Conservation (phyloP, 2,329 filamentous ascomycete species). For the Hymenoscyphus infarciens region DNA sequence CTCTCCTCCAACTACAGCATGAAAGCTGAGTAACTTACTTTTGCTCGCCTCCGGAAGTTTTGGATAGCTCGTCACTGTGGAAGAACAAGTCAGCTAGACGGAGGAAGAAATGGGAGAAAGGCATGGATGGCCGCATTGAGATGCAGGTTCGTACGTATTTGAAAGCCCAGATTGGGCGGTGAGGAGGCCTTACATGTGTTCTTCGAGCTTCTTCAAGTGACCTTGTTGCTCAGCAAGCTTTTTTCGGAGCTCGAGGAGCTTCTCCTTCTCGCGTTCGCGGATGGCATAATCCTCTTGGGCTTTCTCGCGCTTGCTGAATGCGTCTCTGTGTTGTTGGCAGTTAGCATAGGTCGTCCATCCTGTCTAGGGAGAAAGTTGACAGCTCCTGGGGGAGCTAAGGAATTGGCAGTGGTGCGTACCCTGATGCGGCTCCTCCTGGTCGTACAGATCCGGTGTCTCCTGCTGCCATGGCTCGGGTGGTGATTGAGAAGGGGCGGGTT, state of each 20-base stretch:
- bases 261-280: slow-evolving; percentile 82
- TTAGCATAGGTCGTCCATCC: background rate
- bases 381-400: background rate
- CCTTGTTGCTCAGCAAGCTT: slow-evolving; percentile 73
- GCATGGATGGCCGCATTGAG: background rate
- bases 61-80: slow-evolving; percentile 71
- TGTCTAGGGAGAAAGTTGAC: background rate
- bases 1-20: slow-evolving; percentile 1
- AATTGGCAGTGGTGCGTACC: slow-evolving; percentile 19
- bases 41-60: slow-evolving; percentile 49
- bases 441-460: slow-evolving; percentile 51
- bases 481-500: slow-evolving; percentile 50
- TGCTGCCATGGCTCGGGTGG: slow-evolving; percentile 52
- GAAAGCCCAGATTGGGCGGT: background rate
- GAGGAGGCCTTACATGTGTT: slow-evolving; percentile 69
- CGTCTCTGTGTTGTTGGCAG: slow-evolving; percentile 57
- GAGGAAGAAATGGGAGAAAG: background rate
- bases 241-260: slow-evolving; percentile 73
- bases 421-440: slow-evolving; percentile 20
- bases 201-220: slow-evolving; percentile 79
- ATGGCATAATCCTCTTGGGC: slow-evolving; percentile 84
- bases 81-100: slow-evolving; percentile 8
- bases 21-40: slow-evolving; percentile 31
- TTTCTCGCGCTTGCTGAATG: slow-evolving; percentile 88
- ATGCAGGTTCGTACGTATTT: background rate